These are phyloP conservation scores for Malus hybrid DNA, from an alignment of 331 rosid genomes.

Conservation along the genomic window DNA sequence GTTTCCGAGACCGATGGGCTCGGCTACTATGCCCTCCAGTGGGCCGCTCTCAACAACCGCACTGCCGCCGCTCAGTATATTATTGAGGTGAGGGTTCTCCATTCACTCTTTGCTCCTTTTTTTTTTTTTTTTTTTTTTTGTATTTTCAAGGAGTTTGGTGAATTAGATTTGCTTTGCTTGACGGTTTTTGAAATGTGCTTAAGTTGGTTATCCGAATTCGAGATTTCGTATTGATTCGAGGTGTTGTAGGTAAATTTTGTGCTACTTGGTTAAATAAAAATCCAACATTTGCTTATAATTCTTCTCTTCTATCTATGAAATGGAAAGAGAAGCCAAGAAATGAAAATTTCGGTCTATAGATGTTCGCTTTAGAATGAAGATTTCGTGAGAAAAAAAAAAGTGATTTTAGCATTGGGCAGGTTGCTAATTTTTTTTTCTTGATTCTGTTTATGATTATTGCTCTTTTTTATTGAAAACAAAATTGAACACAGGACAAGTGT, in stretches of 20 bases:
- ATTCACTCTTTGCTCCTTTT: neutral
- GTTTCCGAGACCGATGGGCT: conserved; percentile 85
- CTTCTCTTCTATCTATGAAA: neutral
- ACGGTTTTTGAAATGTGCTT: neutral
- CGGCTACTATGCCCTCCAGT: conserved; percentile 96
- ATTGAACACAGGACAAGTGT: neutral
- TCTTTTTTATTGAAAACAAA: neutral
- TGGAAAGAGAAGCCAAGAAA: neutral
- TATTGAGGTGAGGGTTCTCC: conserved; percentile 64
- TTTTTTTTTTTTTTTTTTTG: neutral
- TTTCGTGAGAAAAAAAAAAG: neutral
- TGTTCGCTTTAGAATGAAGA: neutral
- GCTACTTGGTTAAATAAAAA: neutral
- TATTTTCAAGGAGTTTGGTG: neutral
- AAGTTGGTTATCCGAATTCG: neutral
- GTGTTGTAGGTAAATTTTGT: neutral
- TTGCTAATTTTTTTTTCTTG: neutral
- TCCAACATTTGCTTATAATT: neutral
- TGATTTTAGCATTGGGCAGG: neutral
- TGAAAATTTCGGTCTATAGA: neutral
- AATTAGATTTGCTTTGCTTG: conserved; percentile 13
- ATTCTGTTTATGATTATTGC: neutral
- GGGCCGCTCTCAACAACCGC: conserved; percentile 97
- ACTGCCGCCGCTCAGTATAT: conserved; percentile 94
- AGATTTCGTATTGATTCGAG: neutral